These are phyloP conservation scores for Chlorella vulgaris DNA, from an alignment of 139 green algal genomes.

Conservation along the genomic window DNA sequence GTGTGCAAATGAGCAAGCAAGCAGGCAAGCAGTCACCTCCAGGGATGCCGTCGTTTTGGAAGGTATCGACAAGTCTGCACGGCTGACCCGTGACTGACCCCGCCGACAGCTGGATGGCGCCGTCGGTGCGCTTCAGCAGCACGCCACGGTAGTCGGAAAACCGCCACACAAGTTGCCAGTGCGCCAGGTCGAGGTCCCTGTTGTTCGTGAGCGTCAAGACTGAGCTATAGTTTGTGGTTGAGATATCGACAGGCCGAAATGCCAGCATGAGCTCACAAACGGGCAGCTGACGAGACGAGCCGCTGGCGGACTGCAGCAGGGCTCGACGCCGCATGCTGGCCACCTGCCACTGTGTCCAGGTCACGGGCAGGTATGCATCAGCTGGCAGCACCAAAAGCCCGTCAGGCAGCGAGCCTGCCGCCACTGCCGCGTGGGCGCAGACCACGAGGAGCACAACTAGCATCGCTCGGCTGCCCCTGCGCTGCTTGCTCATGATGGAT, in stretches of 20 bases:
- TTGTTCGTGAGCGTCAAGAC: slow-evolving; percentile 41
- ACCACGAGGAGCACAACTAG: background rate
- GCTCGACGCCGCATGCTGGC: slow-evolving; percentile 23
- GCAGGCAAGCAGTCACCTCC: slow-evolving; percentile 5
- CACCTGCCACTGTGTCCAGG: slow-evolving; percentile 5
- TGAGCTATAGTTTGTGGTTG: background rate
- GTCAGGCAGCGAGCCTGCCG: background rate
- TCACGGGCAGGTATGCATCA: background rate
- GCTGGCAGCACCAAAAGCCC: background rate
- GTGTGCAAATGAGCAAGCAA: background rate
- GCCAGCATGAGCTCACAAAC: slow-evolving; percentile 29
- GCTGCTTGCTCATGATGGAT: background rate
- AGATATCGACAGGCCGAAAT: background rate
- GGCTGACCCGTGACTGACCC: slow-evolving; percentile 5
- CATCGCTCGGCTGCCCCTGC: background rate
- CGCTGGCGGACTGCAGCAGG: slow-evolving; percentile 6
- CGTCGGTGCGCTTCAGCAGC: background rate
- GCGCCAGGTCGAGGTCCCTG: slow-evolving; percentile 38
- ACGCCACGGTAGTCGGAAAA: background rate
- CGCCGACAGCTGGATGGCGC: slow-evolving; percentile 33
- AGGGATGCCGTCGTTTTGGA: slow-evolving; percentile 7
- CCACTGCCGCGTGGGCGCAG: background rate
- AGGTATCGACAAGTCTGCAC: slow-evolving; percentile 38
- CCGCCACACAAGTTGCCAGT: slow-evolving; percentile 46
- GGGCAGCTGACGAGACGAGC: background rate